These are phyloP conservation scores for Oryza punctata DNA, from an alignment of 176 grass and related monocot genomes.

Conservation along the genomic window DNA sequence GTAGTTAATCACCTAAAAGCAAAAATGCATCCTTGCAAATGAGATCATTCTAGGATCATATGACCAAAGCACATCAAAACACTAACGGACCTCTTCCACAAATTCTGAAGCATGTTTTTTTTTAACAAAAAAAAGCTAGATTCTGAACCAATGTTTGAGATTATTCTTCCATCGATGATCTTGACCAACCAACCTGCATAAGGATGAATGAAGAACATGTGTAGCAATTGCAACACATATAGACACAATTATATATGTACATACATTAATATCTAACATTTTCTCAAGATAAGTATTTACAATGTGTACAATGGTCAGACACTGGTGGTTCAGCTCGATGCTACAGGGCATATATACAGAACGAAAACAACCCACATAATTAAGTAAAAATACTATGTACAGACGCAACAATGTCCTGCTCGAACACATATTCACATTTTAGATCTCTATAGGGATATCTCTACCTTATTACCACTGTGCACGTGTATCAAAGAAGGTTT, in stretches of 20 bases:
- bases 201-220: background rate
- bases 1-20: background rate
- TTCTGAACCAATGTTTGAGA: background rate
- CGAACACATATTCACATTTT: background rate
- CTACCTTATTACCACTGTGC: background rate
- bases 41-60: background rate
- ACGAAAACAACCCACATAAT: background rate
- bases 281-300: background rate
- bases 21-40: slow-evolving; percentile 6
- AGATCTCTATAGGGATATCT: background rate
- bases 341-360: background rate
- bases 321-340: background rate
- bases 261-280: background rate
- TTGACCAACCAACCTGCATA: background rate
- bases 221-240: background rate
- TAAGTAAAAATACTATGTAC: slow-evolving; percentile 16
- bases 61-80: background rate
- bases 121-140: too few relatives aligned
- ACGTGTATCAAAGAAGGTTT: background rate
- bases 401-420: background rate
- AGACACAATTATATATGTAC: background rate
- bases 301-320: background rate
- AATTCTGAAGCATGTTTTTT: background rate
- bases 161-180: background rate
- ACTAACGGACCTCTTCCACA: background rate